Percentiles rank a stretch among this genome's conserved stretches.
These are phyloP conservation scores for Dioscorea zingiberensis DNA, from an alignment of 106 monocot genomes.

Conservation along the genomic window DNA sequence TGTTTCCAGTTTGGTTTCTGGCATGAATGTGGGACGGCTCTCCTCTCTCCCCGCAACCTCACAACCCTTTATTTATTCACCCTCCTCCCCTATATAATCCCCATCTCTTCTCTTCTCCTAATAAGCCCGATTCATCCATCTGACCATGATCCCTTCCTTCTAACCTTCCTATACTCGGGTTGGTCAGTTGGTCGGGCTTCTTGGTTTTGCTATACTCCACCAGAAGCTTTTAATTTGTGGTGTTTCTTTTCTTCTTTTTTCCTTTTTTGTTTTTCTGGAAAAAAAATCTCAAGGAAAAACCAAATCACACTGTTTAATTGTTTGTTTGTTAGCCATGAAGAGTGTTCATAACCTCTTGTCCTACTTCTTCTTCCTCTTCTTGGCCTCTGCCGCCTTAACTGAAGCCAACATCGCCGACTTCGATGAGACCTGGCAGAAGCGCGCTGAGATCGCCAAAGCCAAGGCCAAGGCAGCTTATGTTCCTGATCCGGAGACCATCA, in stretches of 20 bases:
- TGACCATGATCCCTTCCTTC: not conserved
- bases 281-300: not conserved
- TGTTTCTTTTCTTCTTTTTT: not conserved
- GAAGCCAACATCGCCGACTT: slow-evolving; percentile 9
- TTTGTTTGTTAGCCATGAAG: not conserved
- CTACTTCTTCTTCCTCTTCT: slow-evolving; percentile 11
- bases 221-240: no score
- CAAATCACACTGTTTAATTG: not conserved
- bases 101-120: not conserved
- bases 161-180: not conserved
- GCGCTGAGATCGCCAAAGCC: slow-evolving; percentile 1
- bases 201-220: no score
- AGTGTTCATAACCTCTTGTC: not conserved
- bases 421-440: slow-evolving; percentile 7
- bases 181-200: slow-evolving; percentile 3
- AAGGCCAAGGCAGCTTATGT: not conserved
- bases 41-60: not conserved
- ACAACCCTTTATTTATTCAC: not conserved
- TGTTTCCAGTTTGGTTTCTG: not conserved
- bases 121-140: not conserved
- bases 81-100: not conserved
- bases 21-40: not conserved
- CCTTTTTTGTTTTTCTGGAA: not conserved
- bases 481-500: slow-evolving; percentile 12
- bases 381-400: not conserved